Conservation (phyloP, 2,329 filamentous ascomycete species). For the Fusarium agapanthi region DNA sequence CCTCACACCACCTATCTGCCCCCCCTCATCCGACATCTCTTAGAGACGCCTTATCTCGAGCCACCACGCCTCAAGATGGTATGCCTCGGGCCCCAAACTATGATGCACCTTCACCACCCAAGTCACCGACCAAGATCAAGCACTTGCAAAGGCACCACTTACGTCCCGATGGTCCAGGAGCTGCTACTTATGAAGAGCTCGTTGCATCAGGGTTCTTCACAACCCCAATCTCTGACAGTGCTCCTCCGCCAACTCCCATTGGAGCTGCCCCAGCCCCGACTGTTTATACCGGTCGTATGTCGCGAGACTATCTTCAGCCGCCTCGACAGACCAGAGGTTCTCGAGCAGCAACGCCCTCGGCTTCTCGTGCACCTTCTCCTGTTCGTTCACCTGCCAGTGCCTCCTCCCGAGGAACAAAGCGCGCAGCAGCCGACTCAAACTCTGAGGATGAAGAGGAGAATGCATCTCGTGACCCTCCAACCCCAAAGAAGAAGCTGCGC, state of each 20-base stretch:
- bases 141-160: constrained; percentile 13
- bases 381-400: constrained; percentile 47
- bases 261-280: constrained; percentile 34
- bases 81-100: constrained; percentile 1
- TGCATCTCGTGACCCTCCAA: constrained; percentile 31
- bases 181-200: constrained; percentile 39
- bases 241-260: constrained; percentile 20
- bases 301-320: constrained; percentile 27
- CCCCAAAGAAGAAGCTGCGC: constrained; percentile 61
- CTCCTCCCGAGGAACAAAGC: constrained; percentile 61
- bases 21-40: constrained; percentile 9
- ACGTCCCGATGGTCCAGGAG: constrained; percentile 15
- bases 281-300: constrained; percentile 21
- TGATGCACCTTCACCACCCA: constrained; percentile 23
- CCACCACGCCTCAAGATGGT: constrained; percentile 21
- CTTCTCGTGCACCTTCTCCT: constrained; percentile 32
- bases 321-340: constrained; percentile 43
- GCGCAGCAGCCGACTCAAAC: constrained; percentile 50
- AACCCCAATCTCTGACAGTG: constrained; percentile 30
- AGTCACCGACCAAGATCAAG: constrained; percentile 24
- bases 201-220: constrained; percentile 41
- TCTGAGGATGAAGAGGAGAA: constrained; percentile 48
- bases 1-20: constrained; percentile 7
- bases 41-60: constrained; percentile 23
- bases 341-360: constrained; percentile 33